These are phyloP conservation scores for Nicotiana attenuata DNA, from an alignment of 257 asterid genomes.

Conservation along the genomic window DNA sequence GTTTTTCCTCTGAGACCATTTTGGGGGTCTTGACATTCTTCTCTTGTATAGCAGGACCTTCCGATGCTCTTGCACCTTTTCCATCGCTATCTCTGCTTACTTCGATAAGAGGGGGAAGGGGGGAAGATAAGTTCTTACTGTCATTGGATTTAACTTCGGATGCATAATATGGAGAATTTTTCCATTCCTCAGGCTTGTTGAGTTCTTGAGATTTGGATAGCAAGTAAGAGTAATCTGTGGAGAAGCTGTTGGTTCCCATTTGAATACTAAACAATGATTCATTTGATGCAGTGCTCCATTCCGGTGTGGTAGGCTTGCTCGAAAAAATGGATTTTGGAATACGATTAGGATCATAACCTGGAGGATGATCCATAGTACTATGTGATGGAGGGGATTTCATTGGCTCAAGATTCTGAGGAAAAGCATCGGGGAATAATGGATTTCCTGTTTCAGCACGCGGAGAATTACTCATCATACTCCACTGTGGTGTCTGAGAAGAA, in stretches of 20 bases:
- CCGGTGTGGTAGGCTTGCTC: conserved; percentile 28
- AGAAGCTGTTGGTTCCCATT: conserved; percentile 49
- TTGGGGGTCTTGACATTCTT: neutral
- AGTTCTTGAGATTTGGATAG: conserved; percentile 7
- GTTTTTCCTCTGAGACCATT: neutral
- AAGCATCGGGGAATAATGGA: neutral
- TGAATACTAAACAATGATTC: conserved; percentile 84
- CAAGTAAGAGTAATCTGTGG: conserved; percentile 36
- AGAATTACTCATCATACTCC: conserved; percentile 34
- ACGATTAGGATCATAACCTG: conserved; percentile 51
- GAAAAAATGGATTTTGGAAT: conserved; percentile 51
- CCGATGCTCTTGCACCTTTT: neutral
- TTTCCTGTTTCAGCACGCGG: conserved; percentile 6
- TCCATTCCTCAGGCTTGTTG: conserved; percentile 3
- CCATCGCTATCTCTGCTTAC: neutral
- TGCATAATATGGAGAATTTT: neutral
- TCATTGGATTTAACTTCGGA: conserved; percentile 7
- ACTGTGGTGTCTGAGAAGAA: conserved; percentile 14
- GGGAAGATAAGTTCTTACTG: conserved; percentile 1
- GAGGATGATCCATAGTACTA: conserved; percentile 28
- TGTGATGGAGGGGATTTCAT: conserved; percentile 30
- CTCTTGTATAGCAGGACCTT: neutral
- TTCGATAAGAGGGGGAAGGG: neutral
- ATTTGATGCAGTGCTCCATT: conserved; percentile 75
- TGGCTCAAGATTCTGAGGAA: conserved; percentile 12